Evolutionary conservation across 257 asterid genomes (phyloP).

Genomic region (Datura wrightii): DNA sequence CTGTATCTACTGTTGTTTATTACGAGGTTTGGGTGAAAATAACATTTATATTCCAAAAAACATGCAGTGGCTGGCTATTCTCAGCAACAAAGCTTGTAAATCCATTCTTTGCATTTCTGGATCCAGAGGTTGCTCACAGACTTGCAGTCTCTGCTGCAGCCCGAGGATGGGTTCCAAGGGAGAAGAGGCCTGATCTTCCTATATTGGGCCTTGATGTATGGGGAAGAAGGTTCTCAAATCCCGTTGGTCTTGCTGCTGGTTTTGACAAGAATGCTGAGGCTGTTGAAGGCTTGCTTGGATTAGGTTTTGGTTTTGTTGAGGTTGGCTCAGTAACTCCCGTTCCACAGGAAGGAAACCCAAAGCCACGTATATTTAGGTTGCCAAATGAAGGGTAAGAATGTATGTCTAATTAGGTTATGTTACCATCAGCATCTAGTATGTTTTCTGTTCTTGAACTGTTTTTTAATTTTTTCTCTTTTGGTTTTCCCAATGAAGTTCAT

Average conservation of each 20-base stretch:
- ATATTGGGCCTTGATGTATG: conserved; percentile 75
- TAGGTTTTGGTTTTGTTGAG: conserved; percentile 98
- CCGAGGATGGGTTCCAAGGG: conserved; percentile 98
- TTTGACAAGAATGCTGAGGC: conserved; percentile 99
- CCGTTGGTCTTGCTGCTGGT: conserved; percentile 96
- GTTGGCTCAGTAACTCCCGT: conserved; percentile 98
- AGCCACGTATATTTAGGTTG: conserved; percentile 96
- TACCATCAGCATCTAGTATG: not conserved
- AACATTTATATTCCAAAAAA: conserved; percentile 20
- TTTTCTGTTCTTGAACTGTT: conserved; percentile 12
- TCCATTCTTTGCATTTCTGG: conserved; percentile 93
- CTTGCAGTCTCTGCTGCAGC: conserved; percentile 97
- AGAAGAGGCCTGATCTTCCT: conserved; percentile 86
- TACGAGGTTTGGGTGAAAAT: conserved; percentile 3
- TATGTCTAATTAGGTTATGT: not conserved
- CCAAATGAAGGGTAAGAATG: conserved; percentile 70
- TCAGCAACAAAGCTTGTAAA: conserved; percentile 91
- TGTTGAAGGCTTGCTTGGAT: conserved; percentile 91
- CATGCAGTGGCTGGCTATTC: conserved; percentile 97
- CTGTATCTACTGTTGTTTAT: not conserved
- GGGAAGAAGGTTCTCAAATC: conserved; percentile 99
- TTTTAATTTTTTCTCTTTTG: not conserved
- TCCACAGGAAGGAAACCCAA: conserved; percentile 98
- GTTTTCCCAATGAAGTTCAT: not conserved
- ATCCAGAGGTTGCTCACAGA: conserved; percentile 93